These are phyloP conservation scores for Cystoderma amianthinum DNA, from an alignment of 768 basidiomycete species.

Conservation along the genomic window DNA sequence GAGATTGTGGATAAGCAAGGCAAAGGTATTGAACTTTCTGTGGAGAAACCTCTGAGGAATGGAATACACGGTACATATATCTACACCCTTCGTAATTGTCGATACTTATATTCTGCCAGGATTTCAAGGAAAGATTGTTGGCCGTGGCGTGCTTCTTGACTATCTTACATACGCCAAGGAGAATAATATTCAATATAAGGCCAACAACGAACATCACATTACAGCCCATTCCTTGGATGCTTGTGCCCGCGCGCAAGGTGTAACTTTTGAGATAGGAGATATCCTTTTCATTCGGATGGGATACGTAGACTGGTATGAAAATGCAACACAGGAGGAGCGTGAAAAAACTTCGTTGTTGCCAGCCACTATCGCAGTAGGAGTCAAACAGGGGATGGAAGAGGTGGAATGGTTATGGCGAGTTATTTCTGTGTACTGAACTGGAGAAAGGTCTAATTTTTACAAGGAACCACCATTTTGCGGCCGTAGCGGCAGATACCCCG, in stretches of 20 bases:
- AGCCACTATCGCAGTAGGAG: conserved; percentile 8
- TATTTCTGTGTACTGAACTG: not conserved
- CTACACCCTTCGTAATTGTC: not conserved
- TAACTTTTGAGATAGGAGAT: conserved; percentile 13
- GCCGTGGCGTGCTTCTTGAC: conserved; percentile 16
- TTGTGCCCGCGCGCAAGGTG: conserved; percentile 12
- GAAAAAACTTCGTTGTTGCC: not conserved
- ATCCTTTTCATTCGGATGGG: conserved; percentile 18
- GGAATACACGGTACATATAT: conserved; percentile 14
- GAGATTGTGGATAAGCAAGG: conserved; percentile 12
- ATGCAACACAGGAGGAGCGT: conserved; percentile 12
- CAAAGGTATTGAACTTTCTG: conserved; percentile 5
- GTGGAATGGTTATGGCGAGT: conserved; percentile 17
- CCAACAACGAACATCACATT: conserved; percentile 9
- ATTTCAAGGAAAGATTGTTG: conserved; percentile 18
- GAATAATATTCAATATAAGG: conserved; percentile 9
- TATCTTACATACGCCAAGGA: conserved; percentile 12
- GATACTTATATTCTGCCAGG: conserved; percentile 2
- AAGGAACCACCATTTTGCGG: conserved; percentile 19
- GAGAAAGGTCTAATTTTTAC: not conserved
- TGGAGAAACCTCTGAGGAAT: conserved; percentile 12
- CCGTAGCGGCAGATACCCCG: conserved; percentile 15
- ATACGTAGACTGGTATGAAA: conserved; percentile 14
- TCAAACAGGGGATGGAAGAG: conserved; percentile 13
- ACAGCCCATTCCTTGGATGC: conserved; percentile 12